Evolutionary conservation across 2,329 filamentous ascomycete genomes (phyloP), one percentile per base, ranked within the genome.

Genomic region (Orbilia oligospora): DNA sequence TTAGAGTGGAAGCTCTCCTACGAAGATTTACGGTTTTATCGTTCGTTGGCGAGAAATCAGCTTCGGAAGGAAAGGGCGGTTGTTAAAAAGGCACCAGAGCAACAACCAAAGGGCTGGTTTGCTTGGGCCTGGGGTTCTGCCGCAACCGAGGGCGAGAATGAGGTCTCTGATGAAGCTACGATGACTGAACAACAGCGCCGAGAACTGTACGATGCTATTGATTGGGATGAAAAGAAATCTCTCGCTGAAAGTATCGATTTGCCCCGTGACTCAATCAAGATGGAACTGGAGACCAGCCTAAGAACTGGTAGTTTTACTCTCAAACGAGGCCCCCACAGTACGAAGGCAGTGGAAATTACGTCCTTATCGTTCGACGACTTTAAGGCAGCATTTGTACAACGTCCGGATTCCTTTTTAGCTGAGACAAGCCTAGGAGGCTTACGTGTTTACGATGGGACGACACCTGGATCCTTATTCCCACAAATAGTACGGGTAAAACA

Each of bases 171-270:
- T 3, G 92, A 97, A 81, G 92, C 94, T 80, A 93, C 91, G 0
- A 97, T 99, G 88, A 97, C 93, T 0, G 96, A 99, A 79, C 91
- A 98, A 84, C 94, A 99, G 84, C 91, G 95, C 49, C 94, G 98
- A 84, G 95, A 99, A 85, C 88, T 99, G 9, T 99, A 98, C 84
- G 92, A 97, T 81, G 97, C 93, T 63, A 99, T 99, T 82, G 96
- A 98, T 82, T 99, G 95, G 91, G 93, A 99, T 80, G 96, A 99
- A 85, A 98, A 97, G 86, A 91, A 94, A 77, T 93, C 92, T 1
- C 88, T 99, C 46, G 88, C 93, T 0, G 94, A 97, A 81, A 91
- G 92, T 49, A 91, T 99, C 2, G 96, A 99, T 81, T 87, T 94
- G 36, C 97, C 97, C 0, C 90, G 93, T 68, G 96, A 99, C 81